Evolutionary conservation across 805 yeast species (phyloP).

Genomic region (Starmerella lactis-condensi): DNA sequence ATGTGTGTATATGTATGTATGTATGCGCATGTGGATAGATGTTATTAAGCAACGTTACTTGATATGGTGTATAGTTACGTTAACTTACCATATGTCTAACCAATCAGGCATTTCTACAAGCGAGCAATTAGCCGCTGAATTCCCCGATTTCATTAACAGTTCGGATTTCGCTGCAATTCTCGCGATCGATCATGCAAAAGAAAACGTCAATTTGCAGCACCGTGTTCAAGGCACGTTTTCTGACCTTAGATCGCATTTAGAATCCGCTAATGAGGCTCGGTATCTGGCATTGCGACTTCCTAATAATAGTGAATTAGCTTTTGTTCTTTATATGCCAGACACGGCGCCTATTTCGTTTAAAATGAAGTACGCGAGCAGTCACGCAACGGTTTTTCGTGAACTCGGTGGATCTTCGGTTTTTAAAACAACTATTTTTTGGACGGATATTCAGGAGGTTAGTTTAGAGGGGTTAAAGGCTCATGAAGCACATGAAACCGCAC

Average conservation of each 20-base stretch:
- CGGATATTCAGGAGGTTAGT: constrained; percentile 38
- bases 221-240: constrained; percentile 19
- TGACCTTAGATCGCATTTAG: constrained; percentile 25
- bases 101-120: constrained; percentile 45
- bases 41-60: no score
- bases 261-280: constrained; percentile 26
- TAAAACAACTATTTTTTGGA: constrained; percentile 34
- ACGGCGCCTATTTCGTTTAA: constrained; percentile 59
- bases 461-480: constrained; percentile 31
- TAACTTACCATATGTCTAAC: constrained; percentile 35
- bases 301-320: constrained; percentile 25
- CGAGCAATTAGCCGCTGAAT: constrained; percentile 28
- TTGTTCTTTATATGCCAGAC: constrained; percentile 78
- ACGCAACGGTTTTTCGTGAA: constrained; percentile 53
- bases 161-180: constrained; percentile 25
- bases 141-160: constrained; percentile 27
- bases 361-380: constrained; percentile 88
- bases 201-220: constrained; percentile 22
- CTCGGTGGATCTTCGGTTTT: constrained; percentile 44
- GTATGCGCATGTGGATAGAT: no score
- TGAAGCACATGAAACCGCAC: constrained; percentile 23
- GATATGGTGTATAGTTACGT: neutral
- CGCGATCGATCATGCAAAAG: constrained; percentile 22
- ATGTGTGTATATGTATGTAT: no score
- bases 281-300: constrained; percentile 31